A percentile compares a stretch with the other conserved stretches of the same genome.
Evolutionary conservation across 2,329 filamentous ascomycete species (phyloP).

Genomic region (Fusarium sp.): DNA sequence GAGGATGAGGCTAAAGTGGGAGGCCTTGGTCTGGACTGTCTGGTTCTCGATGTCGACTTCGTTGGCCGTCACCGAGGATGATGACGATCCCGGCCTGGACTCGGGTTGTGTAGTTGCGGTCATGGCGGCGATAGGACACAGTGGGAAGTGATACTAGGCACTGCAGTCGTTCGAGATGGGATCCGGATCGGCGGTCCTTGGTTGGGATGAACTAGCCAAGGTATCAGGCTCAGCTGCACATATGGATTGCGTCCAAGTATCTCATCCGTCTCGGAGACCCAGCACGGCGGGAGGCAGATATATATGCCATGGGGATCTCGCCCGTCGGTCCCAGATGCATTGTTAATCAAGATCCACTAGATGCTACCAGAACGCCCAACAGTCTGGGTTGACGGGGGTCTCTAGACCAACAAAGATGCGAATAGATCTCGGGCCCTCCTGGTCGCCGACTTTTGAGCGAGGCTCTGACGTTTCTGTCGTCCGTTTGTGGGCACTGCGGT

Average conservation of each 20-base stretch:
- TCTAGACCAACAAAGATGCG: constrained; percentile 9
- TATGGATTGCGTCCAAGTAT: not conserved
- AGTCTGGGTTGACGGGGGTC: not conserved
- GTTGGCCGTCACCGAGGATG: constrained; percentile 38
- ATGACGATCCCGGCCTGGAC: constrained; percentile 30
- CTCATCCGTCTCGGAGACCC: not conserved
- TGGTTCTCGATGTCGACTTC: constrained; percentile 57
- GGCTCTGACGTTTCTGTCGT: constrained; percentile 9
- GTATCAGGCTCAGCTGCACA: not conserved
- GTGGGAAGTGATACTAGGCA: not conserved
- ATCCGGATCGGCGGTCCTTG: not conserved
- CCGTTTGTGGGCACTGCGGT: not conserved
- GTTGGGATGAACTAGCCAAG: not conserved
- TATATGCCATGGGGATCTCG: constrained; percentile 22
- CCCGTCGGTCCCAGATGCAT: not conserved
- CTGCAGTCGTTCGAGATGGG: not conserved
- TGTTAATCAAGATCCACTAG: constrained; percentile 25
- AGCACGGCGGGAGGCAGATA: not conserved
- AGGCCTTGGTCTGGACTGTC: constrained; percentile 47
- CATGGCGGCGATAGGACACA: constrained; percentile 5
- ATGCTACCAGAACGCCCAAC: constrained; percentile 7
- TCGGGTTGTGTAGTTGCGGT: constrained; percentile 31
- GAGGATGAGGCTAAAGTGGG: constrained; percentile 65
- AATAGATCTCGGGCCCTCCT: constrained; percentile 12
- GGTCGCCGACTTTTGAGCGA: constrained; percentile 15